Percentiles rank a stretch among this genome's conserved stretches.
phyloP scores from a whole-genome alignment of 495 filamentous ascomycete genomes.

The Cryomyces antarcticus region DNA sequence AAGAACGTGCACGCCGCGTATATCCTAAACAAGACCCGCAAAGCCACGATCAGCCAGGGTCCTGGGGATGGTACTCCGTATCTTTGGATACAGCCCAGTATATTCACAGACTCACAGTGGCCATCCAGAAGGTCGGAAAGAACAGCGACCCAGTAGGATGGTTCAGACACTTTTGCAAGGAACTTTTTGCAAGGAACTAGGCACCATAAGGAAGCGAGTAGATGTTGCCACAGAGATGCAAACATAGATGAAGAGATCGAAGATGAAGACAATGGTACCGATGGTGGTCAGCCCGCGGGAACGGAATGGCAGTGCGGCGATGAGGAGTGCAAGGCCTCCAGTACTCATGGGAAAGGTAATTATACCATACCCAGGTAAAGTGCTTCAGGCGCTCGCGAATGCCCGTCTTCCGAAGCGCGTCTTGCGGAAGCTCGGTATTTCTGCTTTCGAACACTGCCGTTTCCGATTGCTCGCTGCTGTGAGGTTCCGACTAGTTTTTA shows the following conservation, averaged over 20 bases:
- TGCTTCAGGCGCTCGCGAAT: background rate
- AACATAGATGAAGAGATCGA: slow-evolving; percentile 35
- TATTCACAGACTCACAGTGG: background rate
- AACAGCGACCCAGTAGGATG: slow-evolving; percentile 10
- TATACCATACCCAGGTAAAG: slow-evolving; percentile 10
- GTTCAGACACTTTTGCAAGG: slow-evolving; percentile 3
- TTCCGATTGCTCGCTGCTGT: too few relatives aligned
- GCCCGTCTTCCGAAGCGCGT: too few relatives aligned
- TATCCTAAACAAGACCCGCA: slow-evolving; percentile 30
- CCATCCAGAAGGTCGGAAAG: background rate
- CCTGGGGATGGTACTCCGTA: slow-evolving; percentile 11
- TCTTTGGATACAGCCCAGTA: slow-evolving; percentile 5
- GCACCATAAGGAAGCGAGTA: slow-evolving; percentile 11
- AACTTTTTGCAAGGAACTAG: slow-evolving; percentile 1
- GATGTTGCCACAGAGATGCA: slow-evolving; percentile 28
- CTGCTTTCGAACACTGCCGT: too few relatives aligned
- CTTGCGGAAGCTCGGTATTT: too few relatives aligned
- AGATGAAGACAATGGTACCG: slow-evolving; percentile 21
- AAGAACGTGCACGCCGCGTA: slow-evolving; percentile 25
- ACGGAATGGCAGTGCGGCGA: slow-evolving; percentile 6
- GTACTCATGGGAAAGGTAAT: too few relatives aligned
- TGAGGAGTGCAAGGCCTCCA: too few relatives aligned
- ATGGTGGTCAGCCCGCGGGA: slow-evolving; percentile 15
- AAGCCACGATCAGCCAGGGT: slow-evolving; percentile 20
- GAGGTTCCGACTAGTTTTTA: too few relatives aligned